A percentile compares a stretch with the other conserved stretches of the same genome.
Evolutionary conservation across 176 grass and related monocot species (phyloP).

Genomic region (Aegilops tauschii): DNA sequence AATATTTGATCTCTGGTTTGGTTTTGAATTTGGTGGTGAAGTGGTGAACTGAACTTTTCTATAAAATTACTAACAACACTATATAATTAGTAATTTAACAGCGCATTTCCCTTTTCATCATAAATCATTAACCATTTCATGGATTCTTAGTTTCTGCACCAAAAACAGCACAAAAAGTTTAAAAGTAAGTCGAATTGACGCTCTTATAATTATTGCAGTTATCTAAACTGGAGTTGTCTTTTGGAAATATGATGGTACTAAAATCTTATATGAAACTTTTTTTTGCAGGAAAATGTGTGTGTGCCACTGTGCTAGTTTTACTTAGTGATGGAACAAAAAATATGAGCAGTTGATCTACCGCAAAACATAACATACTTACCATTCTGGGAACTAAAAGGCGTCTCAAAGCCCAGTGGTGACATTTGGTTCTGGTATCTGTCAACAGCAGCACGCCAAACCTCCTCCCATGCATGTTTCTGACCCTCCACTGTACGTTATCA

Average conservation of each 20-base stretch:
- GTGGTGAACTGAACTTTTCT: too few relatives aligned
- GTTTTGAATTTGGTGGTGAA: background rate
- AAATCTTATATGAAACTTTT: background rate
- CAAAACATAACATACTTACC: background rate
- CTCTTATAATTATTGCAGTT: background rate
- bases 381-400: background rate
- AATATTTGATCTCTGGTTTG: too few relatives aligned
- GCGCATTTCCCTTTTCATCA: too few relatives aligned
- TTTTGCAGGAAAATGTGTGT: background rate
- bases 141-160: background rate
- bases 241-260: background rate
- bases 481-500: slow-evolving; percentile 27
- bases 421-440: slow-evolving; percentile 48
- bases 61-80: background rate
- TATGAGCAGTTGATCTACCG: background rate
- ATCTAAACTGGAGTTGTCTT: background rate
- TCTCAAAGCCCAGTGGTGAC: slow-evolving; percentile 30
- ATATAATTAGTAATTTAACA: too few relatives aligned
- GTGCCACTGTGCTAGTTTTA: background rate
- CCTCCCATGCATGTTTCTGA: slow-evolving; percentile 53
- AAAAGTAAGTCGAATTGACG: background rate
- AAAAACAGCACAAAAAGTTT: background rate
- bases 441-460: slow-evolving; percentile 42
- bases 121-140: background rate
- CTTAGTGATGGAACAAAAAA: background rate